Percentiles rank a stretch among this genome's conserved stretches.
These are phyloP conservation scores for Hanseniaspora taiwanica DNA, from an alignment of 805 yeast species.

Conservation along the genomic window DNA sequence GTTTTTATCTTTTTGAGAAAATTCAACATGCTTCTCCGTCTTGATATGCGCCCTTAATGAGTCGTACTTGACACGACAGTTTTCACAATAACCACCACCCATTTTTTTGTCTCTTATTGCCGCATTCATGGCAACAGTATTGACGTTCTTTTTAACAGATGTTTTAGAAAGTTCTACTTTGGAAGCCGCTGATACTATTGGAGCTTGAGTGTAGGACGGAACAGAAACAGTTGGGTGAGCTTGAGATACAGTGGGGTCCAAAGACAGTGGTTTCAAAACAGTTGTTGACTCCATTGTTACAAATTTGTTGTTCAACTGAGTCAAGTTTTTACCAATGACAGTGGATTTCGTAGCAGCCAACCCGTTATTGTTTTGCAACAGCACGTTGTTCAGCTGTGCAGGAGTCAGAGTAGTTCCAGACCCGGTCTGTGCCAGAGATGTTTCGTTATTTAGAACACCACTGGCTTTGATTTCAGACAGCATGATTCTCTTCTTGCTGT, in stretches of 20 bases:
- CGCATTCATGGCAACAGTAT: constrained; percentile 2
- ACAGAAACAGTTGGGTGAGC: constrained; percentile 3
- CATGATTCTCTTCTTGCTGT: constrained; percentile 4
- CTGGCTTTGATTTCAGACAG: constrained; percentile 25
- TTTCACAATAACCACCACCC: constrained; percentile 79
- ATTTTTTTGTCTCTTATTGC: constrained; percentile 14
- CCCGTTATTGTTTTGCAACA: constrained; percentile 17
- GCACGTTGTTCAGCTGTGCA: no score
- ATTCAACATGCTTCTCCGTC: constrained; percentile 58
- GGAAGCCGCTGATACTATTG: background rate
- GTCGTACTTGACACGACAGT: constrained; percentile 75
- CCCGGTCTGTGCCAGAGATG: no score
- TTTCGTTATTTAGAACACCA: constrained; percentile 23
- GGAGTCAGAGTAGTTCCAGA: no score
- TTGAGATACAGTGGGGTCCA: constrained; percentile 6
- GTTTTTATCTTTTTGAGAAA: constrained; percentile 59
- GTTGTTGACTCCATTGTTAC: constrained; percentile 16
- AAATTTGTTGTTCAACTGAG: constrained; percentile 19
- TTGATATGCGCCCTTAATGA: constrained; percentile 63
- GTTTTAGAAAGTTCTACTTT: background rate
- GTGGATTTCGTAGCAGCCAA: constrained; percentile 23
- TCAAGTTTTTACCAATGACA: constrained; percentile 20
- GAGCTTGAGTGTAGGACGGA: background rate
- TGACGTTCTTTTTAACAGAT: constrained; percentile 5
- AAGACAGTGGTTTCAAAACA: constrained; percentile 5